Percentiles rank a stretch among this genome's conserved stretches.
phyloP scores from a whole-genome alignment of 192 early-diverging fungal genomes.

The Coemansia sp. region DNA sequence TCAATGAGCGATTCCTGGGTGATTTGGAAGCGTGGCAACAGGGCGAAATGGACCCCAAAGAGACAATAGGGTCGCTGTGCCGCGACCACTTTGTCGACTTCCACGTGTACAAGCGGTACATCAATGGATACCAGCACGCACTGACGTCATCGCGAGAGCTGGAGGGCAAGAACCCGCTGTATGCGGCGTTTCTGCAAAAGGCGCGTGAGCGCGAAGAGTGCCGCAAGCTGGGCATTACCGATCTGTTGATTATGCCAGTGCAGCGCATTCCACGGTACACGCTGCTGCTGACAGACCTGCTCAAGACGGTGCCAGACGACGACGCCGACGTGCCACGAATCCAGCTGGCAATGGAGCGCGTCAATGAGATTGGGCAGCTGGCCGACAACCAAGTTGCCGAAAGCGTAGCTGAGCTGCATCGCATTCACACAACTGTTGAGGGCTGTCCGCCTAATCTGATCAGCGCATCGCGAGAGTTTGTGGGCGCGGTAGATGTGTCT shows the following conservation, averaged over 20 bases:
- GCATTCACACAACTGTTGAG: slow-evolving; percentile 50
- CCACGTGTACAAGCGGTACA: slow-evolving; percentile 64
- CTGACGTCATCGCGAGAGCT: slow-evolving; percentile 56
- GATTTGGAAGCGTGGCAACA: slow-evolving; percentile 52
- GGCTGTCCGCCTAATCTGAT: slow-evolving; percentile 57
- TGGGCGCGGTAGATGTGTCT: slow-evolving; percentile 49
- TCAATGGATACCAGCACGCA: slow-evolving; percentile 63
- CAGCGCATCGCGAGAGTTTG: slow-evolving; percentile 55
- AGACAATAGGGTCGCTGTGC: slow-evolving; percentile 55
- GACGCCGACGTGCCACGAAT: slow-evolving; percentile 45
- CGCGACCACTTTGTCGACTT: slow-evolving; percentile 60
- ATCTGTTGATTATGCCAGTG: slow-evolving; percentile 76
- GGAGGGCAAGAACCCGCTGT: slow-evolving; percentile 55
- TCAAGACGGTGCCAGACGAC: slow-evolving; percentile 40
- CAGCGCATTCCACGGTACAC: slow-evolving; percentile 79
- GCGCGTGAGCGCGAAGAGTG: slow-evolving; percentile 61
- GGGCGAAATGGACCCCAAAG: slow-evolving; percentile 51
- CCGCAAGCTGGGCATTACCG: slow-evolving; percentile 65
- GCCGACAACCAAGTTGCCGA: slow-evolving; percentile 56
- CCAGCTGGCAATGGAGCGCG: slow-evolving; percentile 45
- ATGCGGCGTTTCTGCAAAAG: slow-evolving; percentile 53
- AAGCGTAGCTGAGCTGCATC: slow-evolving; percentile 50
- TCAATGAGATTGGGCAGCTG: slow-evolving; percentile 56
- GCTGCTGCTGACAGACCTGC: slow-evolving; percentile 59
- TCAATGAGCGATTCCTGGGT: slow-evolving; percentile 57